phyloP scores from a whole-genome alignment of 2,329 filamentous ascomycete species.

The Verticillium alfalfae region DNA sequence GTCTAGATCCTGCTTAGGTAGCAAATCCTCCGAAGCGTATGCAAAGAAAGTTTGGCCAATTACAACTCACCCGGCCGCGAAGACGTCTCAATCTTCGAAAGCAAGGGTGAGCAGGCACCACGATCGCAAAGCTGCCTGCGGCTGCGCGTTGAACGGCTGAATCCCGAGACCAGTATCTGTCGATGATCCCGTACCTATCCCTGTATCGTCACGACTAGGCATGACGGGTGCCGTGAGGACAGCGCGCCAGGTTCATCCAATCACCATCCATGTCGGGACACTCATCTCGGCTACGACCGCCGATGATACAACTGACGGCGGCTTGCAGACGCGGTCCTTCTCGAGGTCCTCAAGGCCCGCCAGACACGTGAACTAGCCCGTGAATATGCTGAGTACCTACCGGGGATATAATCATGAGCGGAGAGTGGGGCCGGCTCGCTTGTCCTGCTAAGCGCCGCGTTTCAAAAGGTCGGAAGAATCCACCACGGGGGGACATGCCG shows the following conservation, averaged over 20 bases:
- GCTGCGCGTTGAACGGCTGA: neutral
- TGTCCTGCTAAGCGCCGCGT: slow-evolving; percentile 1
- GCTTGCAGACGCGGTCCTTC: too few relatives aligned
- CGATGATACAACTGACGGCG: neutral
- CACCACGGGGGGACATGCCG: slow-evolving; percentile 5
- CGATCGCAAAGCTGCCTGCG: neutral
- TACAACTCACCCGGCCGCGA: neutral
- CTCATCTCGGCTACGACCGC: neutral
- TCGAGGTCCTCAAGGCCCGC: neutral
- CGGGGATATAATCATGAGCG: too few relatives aligned
- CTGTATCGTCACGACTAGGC: neutral
- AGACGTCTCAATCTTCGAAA: neutral
- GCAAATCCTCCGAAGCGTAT: neutral
- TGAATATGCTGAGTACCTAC: too few relatives aligned
- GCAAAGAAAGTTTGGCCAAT: neutral
- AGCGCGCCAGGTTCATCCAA: neutral
- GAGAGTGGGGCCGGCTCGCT: neutral
- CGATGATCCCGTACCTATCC: neutral
- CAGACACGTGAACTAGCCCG: too few relatives aligned
- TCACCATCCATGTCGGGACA: neutral
- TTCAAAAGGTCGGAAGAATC: neutral
- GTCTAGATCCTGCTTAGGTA: neutral
- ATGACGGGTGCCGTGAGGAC: neutral
- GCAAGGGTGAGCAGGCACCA: neutral
- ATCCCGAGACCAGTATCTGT: neutral